Conservation (phyloP, 345 rosid species). For the Fremontodendron californicum region DNA sequence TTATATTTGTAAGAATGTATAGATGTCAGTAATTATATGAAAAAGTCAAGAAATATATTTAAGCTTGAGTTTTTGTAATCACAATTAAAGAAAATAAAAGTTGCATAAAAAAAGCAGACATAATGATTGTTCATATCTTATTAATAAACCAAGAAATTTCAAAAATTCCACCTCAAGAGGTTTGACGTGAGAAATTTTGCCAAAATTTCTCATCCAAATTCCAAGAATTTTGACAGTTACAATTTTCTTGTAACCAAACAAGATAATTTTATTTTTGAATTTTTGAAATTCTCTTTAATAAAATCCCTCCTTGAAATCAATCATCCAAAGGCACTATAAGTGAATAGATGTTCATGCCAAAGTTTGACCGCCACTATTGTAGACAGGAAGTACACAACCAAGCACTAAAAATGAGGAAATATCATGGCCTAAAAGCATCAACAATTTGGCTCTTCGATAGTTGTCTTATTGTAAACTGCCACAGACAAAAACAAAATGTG, state of each 20-base stretch:
- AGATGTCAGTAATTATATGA: too few species aligned
- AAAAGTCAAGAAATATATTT: neutral
- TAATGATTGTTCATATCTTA: neutral
- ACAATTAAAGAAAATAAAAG: too few species aligned
- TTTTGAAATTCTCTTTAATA: neutral
- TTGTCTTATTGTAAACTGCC: neutral
- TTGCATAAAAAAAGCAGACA: neutral
- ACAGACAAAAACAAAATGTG: neutral
- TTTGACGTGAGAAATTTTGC: too few species aligned
- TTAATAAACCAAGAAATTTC: neutral
- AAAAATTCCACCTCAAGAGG: too few species aligned
- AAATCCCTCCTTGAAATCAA: neutral
- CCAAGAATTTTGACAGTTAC: neutral
- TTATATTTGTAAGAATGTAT: neutral
- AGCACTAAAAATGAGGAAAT: too few species aligned
- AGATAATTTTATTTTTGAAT: neutral
- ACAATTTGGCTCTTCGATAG: neutral
- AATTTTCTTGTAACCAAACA: neutral
- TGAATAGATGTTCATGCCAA: neutral
- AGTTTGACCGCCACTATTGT: neutral
- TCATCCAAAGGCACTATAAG: neutral
- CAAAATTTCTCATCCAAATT: neutral
- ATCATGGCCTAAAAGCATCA: neutral
- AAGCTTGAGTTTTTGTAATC: too few species aligned
- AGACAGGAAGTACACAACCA: too few species aligned